Evolutionary conservation across 148 eudicot genomes (phyloP).

Genomic region (Chenopodium berlandieri): DNA sequence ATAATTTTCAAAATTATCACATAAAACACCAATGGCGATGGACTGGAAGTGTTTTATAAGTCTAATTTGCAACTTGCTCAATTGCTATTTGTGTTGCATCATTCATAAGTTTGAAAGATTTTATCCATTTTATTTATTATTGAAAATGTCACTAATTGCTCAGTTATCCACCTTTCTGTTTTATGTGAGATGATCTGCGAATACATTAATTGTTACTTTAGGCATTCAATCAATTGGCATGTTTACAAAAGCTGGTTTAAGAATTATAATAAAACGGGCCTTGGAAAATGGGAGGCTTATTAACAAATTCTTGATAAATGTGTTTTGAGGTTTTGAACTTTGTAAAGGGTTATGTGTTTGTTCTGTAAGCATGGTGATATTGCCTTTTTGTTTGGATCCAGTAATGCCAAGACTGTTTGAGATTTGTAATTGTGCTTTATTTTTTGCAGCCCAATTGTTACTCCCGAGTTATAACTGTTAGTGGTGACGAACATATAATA

Average conservation of each 20-base stretch:
- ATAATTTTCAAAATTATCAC: not conserved
- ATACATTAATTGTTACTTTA: not conserved
- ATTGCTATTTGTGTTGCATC: not conserved
- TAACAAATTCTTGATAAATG: not conserved
- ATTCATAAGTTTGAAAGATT: constrained; percentile 1
- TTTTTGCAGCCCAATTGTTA: constrained; percentile 93
- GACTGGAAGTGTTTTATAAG: not conserved
- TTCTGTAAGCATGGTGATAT: not conserved
- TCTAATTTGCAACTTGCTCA: not conserved
- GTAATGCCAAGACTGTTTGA: not conserved
- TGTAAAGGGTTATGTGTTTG: not conserved
- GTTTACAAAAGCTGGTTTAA: not conserved
- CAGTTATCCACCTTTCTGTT: not conserved
- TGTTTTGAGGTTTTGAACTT: not conserved
- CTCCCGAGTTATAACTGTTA: constrained; percentile 83
- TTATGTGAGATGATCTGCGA: not conserved
- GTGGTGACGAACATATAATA: constrained; percentile 82
- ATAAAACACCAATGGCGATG: not conserved
- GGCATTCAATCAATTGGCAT: not conserved
- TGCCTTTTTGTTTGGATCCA: constrained; percentile 4
- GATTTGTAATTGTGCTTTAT: constrained; percentile 6
- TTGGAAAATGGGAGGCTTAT: not conserved
- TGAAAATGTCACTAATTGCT: not conserved
- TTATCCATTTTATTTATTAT: not conserved
- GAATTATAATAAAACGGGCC: not conserved